Conservation (phyloP, 106 monocot species). For the Dioscorea alata region DNA sequence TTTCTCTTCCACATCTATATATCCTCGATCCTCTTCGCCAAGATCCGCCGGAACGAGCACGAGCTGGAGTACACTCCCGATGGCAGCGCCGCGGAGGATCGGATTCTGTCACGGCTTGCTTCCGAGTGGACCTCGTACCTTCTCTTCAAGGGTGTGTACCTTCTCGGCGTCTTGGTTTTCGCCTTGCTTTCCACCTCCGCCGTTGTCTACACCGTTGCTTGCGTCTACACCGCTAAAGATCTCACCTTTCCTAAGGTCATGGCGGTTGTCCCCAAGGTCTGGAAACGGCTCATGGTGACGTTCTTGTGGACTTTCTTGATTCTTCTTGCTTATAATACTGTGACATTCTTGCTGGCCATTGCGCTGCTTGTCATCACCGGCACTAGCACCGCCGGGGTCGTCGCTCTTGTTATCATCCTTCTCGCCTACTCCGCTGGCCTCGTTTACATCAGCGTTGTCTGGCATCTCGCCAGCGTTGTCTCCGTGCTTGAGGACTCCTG, state of each 20-base stretch:
- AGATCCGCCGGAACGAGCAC: constrained; percentile 20
- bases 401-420: constrained; percentile 6
- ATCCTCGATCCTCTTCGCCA: constrained; percentile 27
- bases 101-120: constrained; percentile 31
- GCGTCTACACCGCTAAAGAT: constrained; percentile 60
- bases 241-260: constrained; percentile 42
- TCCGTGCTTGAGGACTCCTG: constrained; percentile 53
- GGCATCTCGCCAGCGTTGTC: constrained; percentile 65
- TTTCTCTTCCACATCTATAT: constrained; percentile 26
- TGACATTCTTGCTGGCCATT: constrained; percentile 11
- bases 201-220: constrained; percentile 83
- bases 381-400: background rate
- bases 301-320: constrained; percentile 49
- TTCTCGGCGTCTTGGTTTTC: constrained; percentile 56
- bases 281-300: constrained; percentile 55
- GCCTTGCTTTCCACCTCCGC: constrained; percentile 78
- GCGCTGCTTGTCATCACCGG: constrained; percentile 14
- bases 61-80: constrained; percentile 34
- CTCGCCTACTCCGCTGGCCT: constrained; percentile 33
- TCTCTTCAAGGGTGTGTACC: constrained; percentile 63
- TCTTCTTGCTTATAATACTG: constrained; percentile 35
- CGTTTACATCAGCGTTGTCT: constrained; percentile 50
- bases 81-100: constrained; percentile 32
- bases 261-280: constrained; percentile 57
- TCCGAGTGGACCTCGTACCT: constrained; percentile 43